Base-by-base conservation (phyloP, 768 basidiomycete genomes). In the Collybia nuda region DNA sequence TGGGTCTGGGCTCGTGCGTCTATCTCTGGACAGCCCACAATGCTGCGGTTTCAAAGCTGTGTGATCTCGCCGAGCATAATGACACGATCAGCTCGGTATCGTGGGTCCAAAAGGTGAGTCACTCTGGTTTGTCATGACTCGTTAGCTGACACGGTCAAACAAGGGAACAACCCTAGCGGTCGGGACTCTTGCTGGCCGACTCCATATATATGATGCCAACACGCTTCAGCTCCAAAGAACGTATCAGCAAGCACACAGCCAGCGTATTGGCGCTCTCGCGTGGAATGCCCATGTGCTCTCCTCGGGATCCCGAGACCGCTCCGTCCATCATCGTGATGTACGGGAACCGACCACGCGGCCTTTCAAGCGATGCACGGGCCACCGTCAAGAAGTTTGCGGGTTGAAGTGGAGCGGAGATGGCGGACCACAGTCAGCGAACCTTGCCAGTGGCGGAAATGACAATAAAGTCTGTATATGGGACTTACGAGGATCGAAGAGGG, bases 401-500 rank as follows among this genome's bases (percentile, higher is more conserved):
- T 70, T 99, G 39, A 87, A 90, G 51, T 99, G 95, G 96, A 93
- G 87, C 61, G 75, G 78, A 11, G 74, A 76, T 32, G 61, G 55
- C 23, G 75, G 74, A 0, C 62, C 67, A 0, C 63, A 56, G 0
- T 61, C 66, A 0, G 85, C 85, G 6, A 77, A 77, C 24, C 79
- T 99, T 3, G 96, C 96, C 2, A 93, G 89, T 56, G 96, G 96
- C 2, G 96, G 96, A 0, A 99, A 99, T 65, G 96, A 99, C 69
- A 99, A 99, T 71, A 98, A 98, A 72, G 90, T 99, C 15, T 93
- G 92, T 60, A 93, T 99, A 47, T 99, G 95, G 92, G 94, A 98
- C 63, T 71, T 93, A 48, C 78, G 90, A 49, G 89, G 87, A 7
- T 54, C 57, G 19, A 56, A 44, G 48, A 63, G 63, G 2, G 49